These are phyloP conservation scores for Suhomyces maxii DNA, from an alignment of 1,139 yeast genomes.

Conservation along the genomic window DNA sequence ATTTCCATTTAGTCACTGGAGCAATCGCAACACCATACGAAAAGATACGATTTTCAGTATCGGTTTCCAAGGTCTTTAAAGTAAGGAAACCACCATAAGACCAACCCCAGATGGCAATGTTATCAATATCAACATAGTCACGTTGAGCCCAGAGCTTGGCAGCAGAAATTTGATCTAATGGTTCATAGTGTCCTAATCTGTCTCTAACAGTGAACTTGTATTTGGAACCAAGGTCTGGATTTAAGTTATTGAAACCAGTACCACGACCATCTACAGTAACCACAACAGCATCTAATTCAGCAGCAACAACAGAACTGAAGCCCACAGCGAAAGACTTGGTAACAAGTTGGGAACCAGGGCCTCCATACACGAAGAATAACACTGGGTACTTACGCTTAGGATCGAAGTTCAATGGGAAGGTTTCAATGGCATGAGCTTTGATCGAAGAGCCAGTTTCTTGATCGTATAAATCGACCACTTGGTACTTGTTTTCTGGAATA, in stretches of 20 bases:
- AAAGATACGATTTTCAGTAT: constrained; percentile 53
- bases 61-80: constrained; percentile 69
- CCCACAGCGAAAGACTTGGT: constrained; percentile 52
- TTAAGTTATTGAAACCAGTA: constrained; percentile 62
- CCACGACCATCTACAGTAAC: constrained; percentile 85
- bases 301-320: constrained; percentile 65
- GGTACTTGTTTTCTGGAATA: constrained; percentile 48
- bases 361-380: constrained; percentile 73
- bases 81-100: constrained; percentile 82
- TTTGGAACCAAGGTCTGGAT: constrained; percentile 35
- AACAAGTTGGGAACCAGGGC: constrained; percentile 79
- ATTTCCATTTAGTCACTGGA: constrained; percentile 77
- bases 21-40: constrained; percentile 77
- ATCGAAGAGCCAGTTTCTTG: constrained; percentile 38
- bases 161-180: constrained; percentile 68
- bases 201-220: constrained; percentile 68
- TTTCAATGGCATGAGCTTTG: constrained; percentile 57
- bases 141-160: constrained; percentile 58
- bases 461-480: constrained; percentile 54
- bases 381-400: constrained; percentile 61
- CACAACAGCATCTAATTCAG: constrained; percentile 69
- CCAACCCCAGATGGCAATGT: constrained; percentile 82
- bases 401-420: constrained; percentile 63
- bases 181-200: constrained; percentile 66
- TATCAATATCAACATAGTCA: constrained; percentile 55